phyloP scores from a whole-genome alignment of 2,329 filamentous ascomycete genomes.

The Aspergillus pseudoviridinutans region DNA sequence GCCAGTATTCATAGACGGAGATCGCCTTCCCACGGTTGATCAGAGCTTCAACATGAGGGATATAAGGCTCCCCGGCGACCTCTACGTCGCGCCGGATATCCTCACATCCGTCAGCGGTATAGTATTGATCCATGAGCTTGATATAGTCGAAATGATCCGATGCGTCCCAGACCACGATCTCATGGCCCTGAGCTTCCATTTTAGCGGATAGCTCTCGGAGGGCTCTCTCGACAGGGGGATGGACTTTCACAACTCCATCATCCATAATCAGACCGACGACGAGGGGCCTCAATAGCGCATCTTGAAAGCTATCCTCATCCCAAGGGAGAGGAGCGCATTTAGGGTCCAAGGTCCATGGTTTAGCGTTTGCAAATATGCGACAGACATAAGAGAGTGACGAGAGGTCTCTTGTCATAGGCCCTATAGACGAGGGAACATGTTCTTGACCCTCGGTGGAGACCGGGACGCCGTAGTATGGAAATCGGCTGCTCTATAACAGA shows the following conservation, averaged over 20 bases:
- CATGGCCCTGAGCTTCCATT: constrained; percentile 49
- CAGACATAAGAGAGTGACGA: constrained; percentile 49
- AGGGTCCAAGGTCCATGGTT: constrained; percentile 54
- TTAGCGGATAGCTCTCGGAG: constrained; percentile 33
- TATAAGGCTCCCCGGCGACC: constrained; percentile 55
- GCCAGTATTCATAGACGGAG: constrained; percentile 64
- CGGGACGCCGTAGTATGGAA: constrained; percentile 56
- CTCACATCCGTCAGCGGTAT: constrained; percentile 60
- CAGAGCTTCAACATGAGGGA: constrained; percentile 56
- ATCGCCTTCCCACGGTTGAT: constrained; percentile 52
- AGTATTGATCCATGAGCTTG: constrained; percentile 58
- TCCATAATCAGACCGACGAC: constrained; percentile 50
- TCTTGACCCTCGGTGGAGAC: constrained; percentile 63
- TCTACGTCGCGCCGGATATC: constrained; percentile 56
- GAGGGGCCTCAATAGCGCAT: constrained; percentile 42
- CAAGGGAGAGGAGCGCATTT: constrained; percentile 53
- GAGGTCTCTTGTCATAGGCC: constrained; percentile 54
- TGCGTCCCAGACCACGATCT: constrained; percentile 52
- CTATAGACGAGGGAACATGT: constrained; percentile 60
- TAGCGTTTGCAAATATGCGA: constrained; percentile 44
- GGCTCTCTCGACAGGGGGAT: constrained; percentile 51
- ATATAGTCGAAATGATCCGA: constrained; percentile 52
- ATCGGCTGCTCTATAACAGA: constrained; percentile 47
- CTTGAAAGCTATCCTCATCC: constrained; percentile 45
- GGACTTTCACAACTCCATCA: constrained; percentile 53